Base-by-base conservation (phyloP, 2,329 filamentous ascomycete genomes). In the Pochonia chlamydosporia region DNA sequence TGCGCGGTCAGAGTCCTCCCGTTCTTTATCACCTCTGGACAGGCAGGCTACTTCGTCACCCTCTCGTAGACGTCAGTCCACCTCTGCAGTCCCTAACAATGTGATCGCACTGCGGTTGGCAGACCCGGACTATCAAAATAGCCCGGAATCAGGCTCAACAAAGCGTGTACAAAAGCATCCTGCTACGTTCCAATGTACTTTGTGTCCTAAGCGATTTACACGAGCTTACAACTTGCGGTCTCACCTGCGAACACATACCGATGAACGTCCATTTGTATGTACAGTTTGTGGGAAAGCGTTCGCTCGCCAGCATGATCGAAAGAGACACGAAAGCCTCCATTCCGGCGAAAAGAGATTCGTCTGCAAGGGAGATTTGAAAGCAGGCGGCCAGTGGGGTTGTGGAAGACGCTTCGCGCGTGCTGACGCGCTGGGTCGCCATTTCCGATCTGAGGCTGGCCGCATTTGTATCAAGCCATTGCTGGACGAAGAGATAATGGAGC, bases 341-440 rank as follows among this genome's bases (percentile, higher is more conserved):
- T 95, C 89, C 0, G 93, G 93, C 36, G 93, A 99, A 71, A 99
- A 97, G 80, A 97, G 96, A 63, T 99, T 97, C 63, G 88, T 97
- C 7, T 99, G 93, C 69, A 90, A 89, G 56, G 93, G 93, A 45
- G 87, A 91, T 49, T 81, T 99, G 43, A 91, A 92, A 56, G 82
- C 82, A 2, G 84, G 85, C 40, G 85, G 85, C 5, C 82, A 87
- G 54, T 99, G 93, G 93, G 93, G 93, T 18, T 99, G 93, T 57
- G 89, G 89, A 3, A 81, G 93, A 51, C 81, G 91, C 9, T 99
- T 99, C 65, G 93, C 93, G 14, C 88, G 93, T 57, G 93, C 93
- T 5, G 93, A 99, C 71, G 93, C 93, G 5, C 76, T 99, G 2
- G 93, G 93, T 3, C 81, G 91, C 10, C 93, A 96, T 69, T 99